These are phyloP conservation scores for Bolboschoenoplectus hybrid DNA, from an alignment of 202 grass and related monocot species.

Conservation along the genomic window DNA sequence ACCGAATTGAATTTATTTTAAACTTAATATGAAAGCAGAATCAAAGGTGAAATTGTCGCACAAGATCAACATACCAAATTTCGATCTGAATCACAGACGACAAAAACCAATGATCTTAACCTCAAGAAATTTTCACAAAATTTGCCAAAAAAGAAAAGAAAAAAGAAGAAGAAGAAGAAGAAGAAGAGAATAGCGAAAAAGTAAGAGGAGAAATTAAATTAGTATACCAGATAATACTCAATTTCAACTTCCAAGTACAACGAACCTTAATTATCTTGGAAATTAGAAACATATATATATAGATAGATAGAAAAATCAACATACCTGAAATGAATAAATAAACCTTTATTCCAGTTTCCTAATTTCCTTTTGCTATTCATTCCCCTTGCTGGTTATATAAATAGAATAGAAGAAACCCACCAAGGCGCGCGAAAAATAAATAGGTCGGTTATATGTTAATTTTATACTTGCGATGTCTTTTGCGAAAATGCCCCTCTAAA, in stretches of 20 bases:
- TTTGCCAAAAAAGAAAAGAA: neutral
- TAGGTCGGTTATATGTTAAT: constrained; percentile 2
- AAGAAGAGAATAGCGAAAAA: neutral
- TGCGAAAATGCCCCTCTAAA: constrained; percentile 10
- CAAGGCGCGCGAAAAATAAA: neutral
- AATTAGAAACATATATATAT: neutral
- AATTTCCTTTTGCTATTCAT: neutral
- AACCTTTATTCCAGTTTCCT: neutral
- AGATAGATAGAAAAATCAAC: neutral
- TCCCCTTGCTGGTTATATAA: neutral
- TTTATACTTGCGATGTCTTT: neutral
- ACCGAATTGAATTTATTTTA: neutral
- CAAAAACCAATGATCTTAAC: neutral
- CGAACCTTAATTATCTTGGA: neutral
- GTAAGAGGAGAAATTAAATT: neutral
- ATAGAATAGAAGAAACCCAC: neutral
- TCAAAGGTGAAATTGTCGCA: neutral
- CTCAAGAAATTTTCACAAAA: neutral
- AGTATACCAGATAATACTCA: constrained; percentile 5
- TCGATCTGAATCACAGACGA: neutral
- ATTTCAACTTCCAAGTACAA: constrained; percentile 13
- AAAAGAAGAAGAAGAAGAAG: neutral
- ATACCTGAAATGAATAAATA: neutral
- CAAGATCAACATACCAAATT: constrained; percentile 13
- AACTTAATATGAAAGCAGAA: neutral